A percentile compares a stretch with the other conserved stretches of the same genome.
Evolutionary conservation across 805 yeast genomes (phyloP).

Genomic region (Teunomyces barrocoloradensis): DNA sequence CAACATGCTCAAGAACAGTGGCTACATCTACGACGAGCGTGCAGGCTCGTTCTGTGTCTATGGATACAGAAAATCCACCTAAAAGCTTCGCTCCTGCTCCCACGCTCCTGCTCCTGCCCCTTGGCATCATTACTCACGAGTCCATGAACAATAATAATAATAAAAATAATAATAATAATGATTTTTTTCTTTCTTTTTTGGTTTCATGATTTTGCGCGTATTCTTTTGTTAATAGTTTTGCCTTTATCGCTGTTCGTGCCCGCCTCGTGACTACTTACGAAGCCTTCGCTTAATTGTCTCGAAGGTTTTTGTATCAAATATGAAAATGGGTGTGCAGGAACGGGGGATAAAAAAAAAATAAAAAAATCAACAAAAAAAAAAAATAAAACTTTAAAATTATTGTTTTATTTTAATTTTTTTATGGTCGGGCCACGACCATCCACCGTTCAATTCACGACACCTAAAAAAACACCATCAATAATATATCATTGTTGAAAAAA

Average conservation of each 20-base stretch:
- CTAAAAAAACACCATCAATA: too few species aligned
- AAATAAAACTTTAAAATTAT: not conserved
- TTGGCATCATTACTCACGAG: not conserved
- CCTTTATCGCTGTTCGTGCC: not conserved
- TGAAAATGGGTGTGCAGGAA: not conserved
- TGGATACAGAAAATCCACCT: slow-evolving; percentile 26
- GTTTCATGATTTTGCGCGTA: too few species aligned
- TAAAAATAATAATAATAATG: too few species aligned
- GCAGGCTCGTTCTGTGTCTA: slow-evolving; percentile 40
- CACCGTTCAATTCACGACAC: too few species aligned
- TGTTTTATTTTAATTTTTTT: not conserved
- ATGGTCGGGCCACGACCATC: too few species aligned
- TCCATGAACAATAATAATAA: too few species aligned
- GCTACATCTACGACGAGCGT: slow-evolving; percentile 48
- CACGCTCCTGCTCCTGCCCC: too few species aligned
- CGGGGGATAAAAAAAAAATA: not conserved
- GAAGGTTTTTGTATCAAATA: not conserved
- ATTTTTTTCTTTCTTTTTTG: too few species aligned
- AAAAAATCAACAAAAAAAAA: not conserved
- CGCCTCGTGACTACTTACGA: not conserved
- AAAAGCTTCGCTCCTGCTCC: too few species aligned
- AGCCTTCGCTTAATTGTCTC: not conserved
- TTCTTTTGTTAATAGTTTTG: not conserved
- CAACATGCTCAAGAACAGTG: slow-evolving; percentile 31
- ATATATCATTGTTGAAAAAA: too few species aligned